These are phyloP conservation scores for Globisporangium orthogonon DNA, from an alignment of 352 stramenopile species.

Conservation along the genomic window DNA sequence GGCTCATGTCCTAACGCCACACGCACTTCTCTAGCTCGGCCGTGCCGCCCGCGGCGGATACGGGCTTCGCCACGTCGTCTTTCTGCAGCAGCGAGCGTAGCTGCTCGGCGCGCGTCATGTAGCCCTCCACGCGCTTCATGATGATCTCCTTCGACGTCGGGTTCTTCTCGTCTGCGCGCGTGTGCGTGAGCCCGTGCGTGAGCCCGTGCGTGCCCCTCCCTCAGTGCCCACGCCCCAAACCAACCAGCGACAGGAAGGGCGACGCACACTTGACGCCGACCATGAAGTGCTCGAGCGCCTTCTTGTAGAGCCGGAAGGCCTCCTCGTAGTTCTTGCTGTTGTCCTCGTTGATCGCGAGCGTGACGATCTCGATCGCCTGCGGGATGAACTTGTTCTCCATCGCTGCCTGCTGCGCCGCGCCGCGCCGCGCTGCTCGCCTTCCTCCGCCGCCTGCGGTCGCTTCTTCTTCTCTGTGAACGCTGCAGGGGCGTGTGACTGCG, in stretches of 20 bases:
- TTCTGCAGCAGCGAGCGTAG: constrained; percentile 80
- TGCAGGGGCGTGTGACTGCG: not conserved
- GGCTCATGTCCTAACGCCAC: not conserved
- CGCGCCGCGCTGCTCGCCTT: too few species aligned
- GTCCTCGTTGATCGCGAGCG: constrained; percentile 81
- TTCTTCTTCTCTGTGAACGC: not conserved
- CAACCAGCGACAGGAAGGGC: not conserved
- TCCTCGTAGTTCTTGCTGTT: constrained; percentile 88
- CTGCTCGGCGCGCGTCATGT: constrained; percentile 88
- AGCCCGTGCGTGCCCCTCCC: not conserved
- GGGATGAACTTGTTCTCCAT: constrained; percentile 91
- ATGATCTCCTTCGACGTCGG: constrained; percentile 87
- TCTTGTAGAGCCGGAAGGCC: constrained; percentile 84
- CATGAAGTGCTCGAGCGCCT: constrained; percentile 88
- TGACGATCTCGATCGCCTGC: constrained; percentile 88
- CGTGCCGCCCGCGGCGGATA: constrained; percentile 35
- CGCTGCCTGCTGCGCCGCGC: not conserved
- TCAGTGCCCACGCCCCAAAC: too few species aligned
- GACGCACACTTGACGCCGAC: constrained; percentile 83
- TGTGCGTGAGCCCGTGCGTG: not conserved
- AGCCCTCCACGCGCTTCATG: constrained; percentile 86
- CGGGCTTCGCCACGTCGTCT: constrained; percentile 38
- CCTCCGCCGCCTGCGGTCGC: too few species aligned
- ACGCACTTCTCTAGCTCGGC: constrained; percentile 74
- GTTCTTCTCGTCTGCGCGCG: constrained; percentile 84